Percentiles rank a stretch among this genome's conserved stretches.
These are phyloP conservation scores for Ophioceras dolichostomum DNA, from an alignment of 2,329 filamentous ascomycete species.

Conservation along the genomic window DNA sequence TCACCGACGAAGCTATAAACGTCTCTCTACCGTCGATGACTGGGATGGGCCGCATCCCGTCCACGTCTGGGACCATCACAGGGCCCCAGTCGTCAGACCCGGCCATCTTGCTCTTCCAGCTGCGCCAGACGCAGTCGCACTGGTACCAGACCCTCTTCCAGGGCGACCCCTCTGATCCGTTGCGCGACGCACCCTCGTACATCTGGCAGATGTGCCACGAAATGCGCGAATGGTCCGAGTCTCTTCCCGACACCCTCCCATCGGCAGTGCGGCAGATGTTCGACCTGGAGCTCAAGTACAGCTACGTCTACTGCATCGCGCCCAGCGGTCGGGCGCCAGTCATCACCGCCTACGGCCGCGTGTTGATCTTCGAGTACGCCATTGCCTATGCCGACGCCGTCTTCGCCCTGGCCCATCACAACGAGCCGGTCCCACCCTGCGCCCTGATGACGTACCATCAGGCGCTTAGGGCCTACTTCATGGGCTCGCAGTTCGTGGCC, in stretches of 20 bases:
- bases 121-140: slow-evolving; percentile 73
- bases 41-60: slow-evolving; percentile 27
- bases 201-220: slow-evolving; percentile 65
- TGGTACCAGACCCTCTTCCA: slow-evolving; percentile 89
- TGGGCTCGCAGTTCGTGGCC: slow-evolving; percentile 50
- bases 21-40: slow-evolving; percentile 59
- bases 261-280: slow-evolving; percentile 62
- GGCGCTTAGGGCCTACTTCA: slow-evolving; percentile 70
- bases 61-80: slow-evolving; percentile 27
- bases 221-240: slow-evolving; percentile 71
- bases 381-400: slow-evolving; percentile 66
- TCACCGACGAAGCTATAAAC: slow-evolving; percentile 77
- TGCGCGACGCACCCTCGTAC: slow-evolving; percentile 56
- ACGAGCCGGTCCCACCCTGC: slow-evolving; percentile 34
- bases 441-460: slow-evolving; percentile 80
- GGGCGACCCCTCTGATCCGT: slow-evolving; percentile 50
- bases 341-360: slow-evolving; percentile 64
- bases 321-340: slow-evolving; percentile 63
- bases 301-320: slow-evolving; percentile 79
- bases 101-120: slow-evolving; percentile 66
- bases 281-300: slow-evolving; percentile 80
- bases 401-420: slow-evolving; percentile 45
- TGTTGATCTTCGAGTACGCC: slow-evolving; percentile 75
- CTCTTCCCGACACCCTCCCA: slow-evolving; percentile 55
- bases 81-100: slow-evolving; percentile 47